phyloP scores from a whole-genome alignment of 495 filamentous ascomycete species.

The Xylaria grammica region DNA sequence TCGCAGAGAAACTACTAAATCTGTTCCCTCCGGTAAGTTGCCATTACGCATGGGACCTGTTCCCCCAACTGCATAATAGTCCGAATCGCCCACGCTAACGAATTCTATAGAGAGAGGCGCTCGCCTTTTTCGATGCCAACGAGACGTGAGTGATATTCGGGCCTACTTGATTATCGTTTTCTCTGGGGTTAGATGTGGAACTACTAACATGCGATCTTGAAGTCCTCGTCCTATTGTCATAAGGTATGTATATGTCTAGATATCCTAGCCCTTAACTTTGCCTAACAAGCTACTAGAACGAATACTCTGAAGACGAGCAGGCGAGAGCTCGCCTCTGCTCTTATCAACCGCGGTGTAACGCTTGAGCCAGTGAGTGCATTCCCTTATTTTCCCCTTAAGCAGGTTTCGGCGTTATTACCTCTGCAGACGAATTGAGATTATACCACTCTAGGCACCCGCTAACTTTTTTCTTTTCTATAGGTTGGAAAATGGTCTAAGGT shows the following conservation, averaged over 20 bases:
- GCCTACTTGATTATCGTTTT: not conserved
- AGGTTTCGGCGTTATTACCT: not conserved
- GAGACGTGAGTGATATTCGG: conserved; percentile 59
- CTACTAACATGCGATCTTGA: conserved; percentile 52
- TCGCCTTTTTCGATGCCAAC: conserved; percentile 98
- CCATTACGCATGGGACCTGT: not conserved
- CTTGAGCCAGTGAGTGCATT: conserved; percentile 74
- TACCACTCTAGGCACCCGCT: not conserved
- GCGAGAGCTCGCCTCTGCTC: conserved; percentile 85
- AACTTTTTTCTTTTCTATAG: not conserved
- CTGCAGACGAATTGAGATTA: not conserved
- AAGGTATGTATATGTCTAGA: conserved; percentile 14
- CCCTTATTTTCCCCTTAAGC: not conserved
- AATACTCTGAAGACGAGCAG: conserved; percentile 94
- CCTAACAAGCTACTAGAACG: conserved; percentile 64
- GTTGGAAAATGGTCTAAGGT: conserved; percentile 96
- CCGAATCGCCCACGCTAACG: not conserved
- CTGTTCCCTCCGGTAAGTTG: conserved; percentile 75
- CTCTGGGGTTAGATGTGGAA: not conserved
- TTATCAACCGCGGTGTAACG: conserved; percentile 97
- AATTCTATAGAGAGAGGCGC: conserved; percentile 70
- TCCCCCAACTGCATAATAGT: not conserved
- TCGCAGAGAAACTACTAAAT: conserved; percentile 86
- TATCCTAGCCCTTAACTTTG: not conserved
- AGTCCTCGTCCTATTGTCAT: conserved; percentile 25